Evolutionary conservation across 2,329 filamentous ascomycete genomes (phyloP).

Genomic region (Diplodia corticola): DNA sequence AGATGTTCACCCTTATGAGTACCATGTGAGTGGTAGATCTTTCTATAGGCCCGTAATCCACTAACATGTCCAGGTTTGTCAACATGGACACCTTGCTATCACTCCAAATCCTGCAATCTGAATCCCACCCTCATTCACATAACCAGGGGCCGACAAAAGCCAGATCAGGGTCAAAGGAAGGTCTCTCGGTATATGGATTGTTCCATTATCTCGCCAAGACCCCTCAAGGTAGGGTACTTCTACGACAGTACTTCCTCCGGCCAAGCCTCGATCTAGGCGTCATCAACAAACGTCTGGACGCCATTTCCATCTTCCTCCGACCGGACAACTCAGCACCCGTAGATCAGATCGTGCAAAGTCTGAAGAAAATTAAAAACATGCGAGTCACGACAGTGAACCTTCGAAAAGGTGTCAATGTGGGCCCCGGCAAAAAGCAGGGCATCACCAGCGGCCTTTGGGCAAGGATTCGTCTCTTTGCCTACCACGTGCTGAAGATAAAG

Average conservation of each 20-base stretch:
- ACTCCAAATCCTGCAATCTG: slow-evolving; percentile 80
- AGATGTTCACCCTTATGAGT: slow-evolving; percentile 71
- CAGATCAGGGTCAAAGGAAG: slow-evolving; percentile 71
- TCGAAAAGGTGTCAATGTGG: slow-evolving; percentile 71
- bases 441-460: slow-evolving; percentile 71
- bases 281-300: slow-evolving; percentile 71
- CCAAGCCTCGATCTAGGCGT: slow-evolving; percentile 68
- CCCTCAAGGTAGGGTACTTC: slow-evolving; percentile 70
- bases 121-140: slow-evolving; percentile 79
- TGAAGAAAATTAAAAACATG: slow-evolving; percentile 77
- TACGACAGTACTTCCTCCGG: slow-evolving; percentile 80
- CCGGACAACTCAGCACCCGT: slow-evolving; percentile 65
- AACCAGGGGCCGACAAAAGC: slow-evolving; percentile 67
- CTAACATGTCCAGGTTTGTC: slow-evolving; percentile 65
- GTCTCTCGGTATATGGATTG: slow-evolving; percentile 78
- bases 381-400: slow-evolving; percentile 67
- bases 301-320: slow-evolving; percentile 66
- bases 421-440: slow-evolving; percentile 51
- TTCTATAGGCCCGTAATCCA: not conserved
- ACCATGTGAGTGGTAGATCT: slow-evolving; percentile 53
- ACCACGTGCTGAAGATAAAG: slow-evolving; percentile 67
- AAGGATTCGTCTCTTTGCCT: slow-evolving; percentile 70
- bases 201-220: slow-evolving; percentile 75
- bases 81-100: slow-evolving; percentile 78
- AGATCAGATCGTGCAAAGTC: slow-evolving; percentile 57